Base-by-base conservation (phyloP, 2,329 filamentous ascomycete species). In the Pseudogymnoascus sp. region DNA sequence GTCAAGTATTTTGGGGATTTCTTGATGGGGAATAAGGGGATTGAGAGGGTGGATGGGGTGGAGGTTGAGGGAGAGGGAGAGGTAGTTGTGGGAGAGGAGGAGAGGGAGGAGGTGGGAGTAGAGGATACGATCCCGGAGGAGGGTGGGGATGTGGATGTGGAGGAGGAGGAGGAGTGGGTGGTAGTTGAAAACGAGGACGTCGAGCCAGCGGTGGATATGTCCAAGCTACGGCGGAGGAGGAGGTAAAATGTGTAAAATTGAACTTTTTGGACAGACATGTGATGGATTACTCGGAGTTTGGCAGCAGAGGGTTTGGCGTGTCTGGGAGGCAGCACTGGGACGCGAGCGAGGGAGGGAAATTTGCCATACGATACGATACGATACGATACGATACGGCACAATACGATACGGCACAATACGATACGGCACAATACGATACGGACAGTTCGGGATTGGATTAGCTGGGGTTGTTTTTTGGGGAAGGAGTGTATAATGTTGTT, bases 1-100 rank as follows among this genome's bases (percentile, higher is more conserved):
- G 80, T 96, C 66, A 83, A 92, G 71, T 92, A 92, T 69, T 86
- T 96, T 70, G 92, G 90, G 1, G 86, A 89, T 68, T 97, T 91
- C 70, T 77, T 94, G 63, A 77, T 91, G 12, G 85, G 85, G 1
- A 87, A 88, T 69, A 87, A 87, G 67, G 85, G 85, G 1, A 86
- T 87, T 66, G 85, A 88, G 70, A 76, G 74, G 63, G 67, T 70
- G 11, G 66, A 70, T 2, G 62, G 65, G 6, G 66, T 69, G 1
- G 68, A 71, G 8, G 12, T 64, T 7, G 42, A 67, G 37, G 60
- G 65, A 31, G 21, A 25, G 23, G 23, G 23, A 21, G 62, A 62
- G 33, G 12, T 10, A 5, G 56, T 59, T 4, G 23, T 25, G 23
- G 23, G 4, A 6, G 23, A 25, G 5, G 60, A 61, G 61, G 83